These are phyloP conservation scores for Knufia fluminis DNA, from an alignment of 2,329 filamentous ascomycete species.

Conservation along the genomic window DNA sequence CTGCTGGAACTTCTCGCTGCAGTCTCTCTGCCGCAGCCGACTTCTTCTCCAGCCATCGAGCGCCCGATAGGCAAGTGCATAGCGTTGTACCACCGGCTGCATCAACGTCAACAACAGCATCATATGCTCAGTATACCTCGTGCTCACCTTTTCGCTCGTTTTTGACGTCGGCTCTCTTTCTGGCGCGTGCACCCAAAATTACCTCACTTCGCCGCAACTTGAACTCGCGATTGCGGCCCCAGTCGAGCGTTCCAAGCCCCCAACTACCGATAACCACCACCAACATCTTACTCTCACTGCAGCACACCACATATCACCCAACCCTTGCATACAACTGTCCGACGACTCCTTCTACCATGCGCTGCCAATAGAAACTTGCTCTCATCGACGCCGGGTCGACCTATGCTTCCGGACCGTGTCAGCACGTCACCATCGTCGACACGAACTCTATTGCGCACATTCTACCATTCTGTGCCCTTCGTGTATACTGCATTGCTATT, in stretches of 20 bases:
- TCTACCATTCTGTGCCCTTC: not conserved
- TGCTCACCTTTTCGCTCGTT: conserved; percentile 4
- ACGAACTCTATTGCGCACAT: not conserved
- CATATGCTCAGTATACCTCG: not conserved
- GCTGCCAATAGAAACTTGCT: not conserved
- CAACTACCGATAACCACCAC: not conserved
- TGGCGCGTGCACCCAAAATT: conserved; percentile 4
- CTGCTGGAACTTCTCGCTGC: not conserved
- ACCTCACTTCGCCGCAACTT: conserved; percentile 2
- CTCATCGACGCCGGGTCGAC: not conserved
- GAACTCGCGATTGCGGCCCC: conserved; percentile 6
- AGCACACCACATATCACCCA: not conserved
- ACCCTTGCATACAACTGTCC: not conserved
- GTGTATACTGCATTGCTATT: not conserved
- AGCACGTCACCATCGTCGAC: not conserved
- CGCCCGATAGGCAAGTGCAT: not conserved
- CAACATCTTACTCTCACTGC: not conserved
- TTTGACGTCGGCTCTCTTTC: not conserved
- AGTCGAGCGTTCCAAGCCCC: not conserved
- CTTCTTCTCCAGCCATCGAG: not conserved
- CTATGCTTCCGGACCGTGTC: not conserved
- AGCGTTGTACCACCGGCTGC: not conserved
- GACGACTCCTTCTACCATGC: not conserved
- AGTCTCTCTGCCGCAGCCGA: not conserved
- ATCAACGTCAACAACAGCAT: not conserved